A percentile compares a stretch with the other conserved stretches of the same genome.
Evolutionary conservation across 1,139 yeast species (phyloP).

Genomic region (Pichia sp.): DNA sequence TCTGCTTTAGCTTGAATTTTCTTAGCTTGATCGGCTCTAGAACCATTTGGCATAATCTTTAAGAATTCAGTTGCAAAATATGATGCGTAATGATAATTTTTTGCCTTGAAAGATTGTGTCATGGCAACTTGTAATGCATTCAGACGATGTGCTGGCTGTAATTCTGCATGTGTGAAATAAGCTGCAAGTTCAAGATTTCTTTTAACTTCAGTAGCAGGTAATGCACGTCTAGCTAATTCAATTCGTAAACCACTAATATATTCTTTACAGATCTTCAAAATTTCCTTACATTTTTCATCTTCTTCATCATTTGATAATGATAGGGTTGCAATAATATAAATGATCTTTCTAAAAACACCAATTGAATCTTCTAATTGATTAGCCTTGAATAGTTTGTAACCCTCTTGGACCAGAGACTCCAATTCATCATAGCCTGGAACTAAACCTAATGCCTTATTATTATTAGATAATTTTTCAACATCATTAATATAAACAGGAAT

Average conservation of each 20-base stretch:
- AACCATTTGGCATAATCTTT: conserved; percentile 59
- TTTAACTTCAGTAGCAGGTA: conserved; percentile 64
- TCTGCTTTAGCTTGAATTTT: conserved; percentile 80
- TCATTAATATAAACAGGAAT: conserved; percentile 66
- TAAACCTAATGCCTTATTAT: conserved; percentile 51
- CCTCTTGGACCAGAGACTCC: conserved; percentile 60
- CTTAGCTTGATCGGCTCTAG: conserved; percentile 84
- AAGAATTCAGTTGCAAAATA: conserved; percentile 84
- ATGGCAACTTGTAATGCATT: conserved; percentile 94
- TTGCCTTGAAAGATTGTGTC: conserved; percentile 83
- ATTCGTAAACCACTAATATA: conserved; percentile 88
- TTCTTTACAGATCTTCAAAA: conserved; percentile 73
- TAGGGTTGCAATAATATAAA: conserved; percentile 67
- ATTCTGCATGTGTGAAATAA: conserved; percentile 79
- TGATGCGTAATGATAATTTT: conserved; percentile 84
- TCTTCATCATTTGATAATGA: conserved; percentile 71
- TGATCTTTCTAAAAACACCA: conserved; percentile 66
- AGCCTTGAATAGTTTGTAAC: conserved; percentile 75
- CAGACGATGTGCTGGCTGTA: conserved; percentile 76
- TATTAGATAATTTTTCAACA: conserved; percentile 46
- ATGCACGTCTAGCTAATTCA: conserved; percentile 79
- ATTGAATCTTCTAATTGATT: conserved; percentile 82
- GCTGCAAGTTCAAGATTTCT: conserved; percentile 94
- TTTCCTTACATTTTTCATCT: conserved; percentile 67
- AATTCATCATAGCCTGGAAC: conserved; percentile 73